Percentiles rank a stretch among this genome's conserved stretches.
Conservation (phyloP, 2,329 filamentous ascomycete genomes). For the Scedosporium boydii region DNA sequence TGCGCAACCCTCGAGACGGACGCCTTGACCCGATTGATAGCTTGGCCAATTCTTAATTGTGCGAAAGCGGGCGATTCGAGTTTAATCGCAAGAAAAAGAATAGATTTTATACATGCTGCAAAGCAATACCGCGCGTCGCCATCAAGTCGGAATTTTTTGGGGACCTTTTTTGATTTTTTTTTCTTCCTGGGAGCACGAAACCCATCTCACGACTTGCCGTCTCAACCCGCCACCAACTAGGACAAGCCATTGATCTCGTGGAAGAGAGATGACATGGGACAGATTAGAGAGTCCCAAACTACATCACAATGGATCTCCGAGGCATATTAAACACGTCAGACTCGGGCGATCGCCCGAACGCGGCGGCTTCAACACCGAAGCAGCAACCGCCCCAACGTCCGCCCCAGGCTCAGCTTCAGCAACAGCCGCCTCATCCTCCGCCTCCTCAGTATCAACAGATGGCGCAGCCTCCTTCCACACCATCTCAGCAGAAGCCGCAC, state of each 20-base stretch:
- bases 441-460: conserved; percentile 6
- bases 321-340: conserved; percentile 46
- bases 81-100: neutral
- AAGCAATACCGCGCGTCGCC: neutral
- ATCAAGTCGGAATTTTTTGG: conserved; percentile 1
- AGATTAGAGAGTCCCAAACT: neutral
- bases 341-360: conserved; percentile 26
- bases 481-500: conserved; percentile 10
- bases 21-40: neutral
- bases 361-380: conserved; percentile 15
- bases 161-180: neutral
- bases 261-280: neutral
- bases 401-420: conserved; percentile 13
- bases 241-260: neutral
- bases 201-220: neutral
- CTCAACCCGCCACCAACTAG: neutral
- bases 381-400: conserved; percentile 12
- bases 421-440: conserved; percentile 12
- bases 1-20: neutral
- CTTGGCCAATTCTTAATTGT: neutral
- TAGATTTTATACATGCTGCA: neutral
- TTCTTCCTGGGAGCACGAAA: neutral
- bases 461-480: conserved; percentile 9
- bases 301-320: conserved; percentile 37
- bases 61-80: neutral